A percentile compares a stretch with the other conserved stretches of the same genome.
phyloP scores from a whole-genome alignment of 345 rosid genomes.

The Physaria fendleri region DNA sequence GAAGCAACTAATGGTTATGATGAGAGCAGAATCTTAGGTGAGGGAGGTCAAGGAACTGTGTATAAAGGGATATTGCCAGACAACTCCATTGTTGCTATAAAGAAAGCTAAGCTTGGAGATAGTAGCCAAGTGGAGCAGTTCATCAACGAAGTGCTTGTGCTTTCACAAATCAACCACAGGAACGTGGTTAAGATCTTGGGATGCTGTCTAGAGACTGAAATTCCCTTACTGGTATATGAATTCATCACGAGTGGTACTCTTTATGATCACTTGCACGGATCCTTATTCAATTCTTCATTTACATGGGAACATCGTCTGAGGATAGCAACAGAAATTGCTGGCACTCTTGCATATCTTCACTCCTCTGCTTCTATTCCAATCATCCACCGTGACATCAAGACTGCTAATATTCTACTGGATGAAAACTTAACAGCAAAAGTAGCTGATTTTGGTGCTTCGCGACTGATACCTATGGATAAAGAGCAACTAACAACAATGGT shows the following conservation, averaged over 20 bases:
- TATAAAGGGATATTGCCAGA: conserved; percentile 32
- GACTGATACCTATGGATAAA: conserved; percentile 35
- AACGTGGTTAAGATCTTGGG: conserved; percentile 40
- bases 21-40: conserved; percentile 16
- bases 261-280: conserved; percentile 27
- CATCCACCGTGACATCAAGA: conserved; percentile 42
- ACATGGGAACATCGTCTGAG: conserved; percentile 35
- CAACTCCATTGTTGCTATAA: conserved; percentile 23
- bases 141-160: conserved; percentile 36
- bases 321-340: conserved; percentile 34
- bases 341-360: conserved; percentile 39
- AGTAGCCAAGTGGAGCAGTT: conserved; percentile 32
- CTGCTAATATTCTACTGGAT: conserved; percentile 41
- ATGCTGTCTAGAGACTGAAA: conserved; percentile 26
- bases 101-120: conserved; percentile 30
- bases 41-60: conserved; percentile 36
- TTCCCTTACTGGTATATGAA: conserved; percentile 31
- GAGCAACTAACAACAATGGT: conserved; percentile 37
- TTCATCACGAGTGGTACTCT: conserved; percentile 26
- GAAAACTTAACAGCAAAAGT: conserved; percentile 36
- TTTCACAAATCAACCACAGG: conserved; percentile 42
- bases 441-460: conserved; percentile 48
- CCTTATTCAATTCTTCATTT: neutral
- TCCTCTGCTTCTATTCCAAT: conserved; percentile 38
- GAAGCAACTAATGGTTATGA: conserved; percentile 25